Base-by-base conservation (phyloP, 345 rosid species). In the Melaleuca quinquenervia region DNA sequence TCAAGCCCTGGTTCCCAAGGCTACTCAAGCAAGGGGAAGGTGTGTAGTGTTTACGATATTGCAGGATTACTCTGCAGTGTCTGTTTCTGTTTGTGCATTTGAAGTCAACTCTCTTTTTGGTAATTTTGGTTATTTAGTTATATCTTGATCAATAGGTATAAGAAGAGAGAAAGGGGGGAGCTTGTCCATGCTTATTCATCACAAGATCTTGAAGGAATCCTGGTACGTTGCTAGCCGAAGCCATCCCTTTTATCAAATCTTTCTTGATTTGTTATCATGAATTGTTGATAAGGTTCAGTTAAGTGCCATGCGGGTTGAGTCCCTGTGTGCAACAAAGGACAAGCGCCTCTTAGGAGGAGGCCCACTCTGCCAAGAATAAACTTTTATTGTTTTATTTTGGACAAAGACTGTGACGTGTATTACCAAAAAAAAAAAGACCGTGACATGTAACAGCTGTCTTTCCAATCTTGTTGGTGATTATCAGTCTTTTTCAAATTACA, bases 11-110 rank as follows among this genome's bases (percentile, higher is more conserved):
- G 83, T 84, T 24, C 94, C 88, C 55, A 97, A 95, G 93, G 89
- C 87, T 88, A 94, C 99, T 84, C 93, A 99, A 82, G 95, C 98
- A 36, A 96, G 91, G 86, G 99, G 99, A 93, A 97, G 99, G 98
- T 96, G 64, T 54, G 90, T 90, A 84, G 83, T 41, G 3, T 70
- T 36, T 36, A 70, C 13, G 49, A 36, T 85, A 27, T 27, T 53
- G 45, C 78, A 29, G 62, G 48, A 32, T 13, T 16, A 85, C 6
- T 70, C 24, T 70, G 78, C 48, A 70, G 48, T 36, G 48, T 70
- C 48, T 32, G 2, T 26, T 50, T 83, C 14, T 60, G 11, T 80
- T 51, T 36, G 22, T 82, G 22, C 50, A 27, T 83, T 70, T 88
- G 52, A 50, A 58, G 44, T 84, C 29, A 26, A 64, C 54, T 29